Evolutionary conservation across 2,329 filamentous ascomycete genomes (phyloP), one percentile per base, ranked within the genome.

Genomic region (Scopulariopsis brevicaulis): DNA sequence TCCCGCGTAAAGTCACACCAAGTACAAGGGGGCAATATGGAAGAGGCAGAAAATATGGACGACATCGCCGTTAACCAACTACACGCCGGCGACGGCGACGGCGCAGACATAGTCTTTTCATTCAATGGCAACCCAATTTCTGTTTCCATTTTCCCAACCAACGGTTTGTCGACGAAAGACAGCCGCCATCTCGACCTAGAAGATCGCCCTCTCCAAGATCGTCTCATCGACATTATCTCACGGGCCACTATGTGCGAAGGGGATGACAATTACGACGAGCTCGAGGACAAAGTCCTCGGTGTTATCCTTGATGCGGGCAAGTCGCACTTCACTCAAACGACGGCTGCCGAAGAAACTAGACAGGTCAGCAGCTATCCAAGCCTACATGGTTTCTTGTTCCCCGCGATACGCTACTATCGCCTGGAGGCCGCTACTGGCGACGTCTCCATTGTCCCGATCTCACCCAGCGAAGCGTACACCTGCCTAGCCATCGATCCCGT

Each of bases 71-170:
- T 63, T 50, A 51, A 58, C 53, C 58, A 62, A 57, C 51, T 65
- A 25, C 58, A 65, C 55, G 59, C 48, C 20, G 63, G 64, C 60
- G 61, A 64, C 51, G 62, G 60, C 22, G 63, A 64, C 48, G 63
- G 64, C 25, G 64, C 64, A 57, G 64, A 65, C n/a, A 61, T 65
- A n/a, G 54, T 62, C 43, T 65, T 63, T 55, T 43, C 56, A 34
- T 64, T 62, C 59, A 64, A 64, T 54, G 58, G 56, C 58, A 55
- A 58, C 55, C 60, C 52, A 55, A 63, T 65, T 28, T 46, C 61
- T 48, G 61, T 65, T 12, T 64, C 63, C 22, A 60, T 63, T 40
- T 62, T 65, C 54, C 60, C 63, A n/a, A 7, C 46, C 46, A 24
- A 24, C 11, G 57, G 57, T 59, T 60, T 59, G 28, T 59, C 59